These are phyloP conservation scores for Sphaerostilbella broomeana DNA, from an alignment of 2,329 filamentous ascomycete species.

Conservation along the genomic window DNA sequence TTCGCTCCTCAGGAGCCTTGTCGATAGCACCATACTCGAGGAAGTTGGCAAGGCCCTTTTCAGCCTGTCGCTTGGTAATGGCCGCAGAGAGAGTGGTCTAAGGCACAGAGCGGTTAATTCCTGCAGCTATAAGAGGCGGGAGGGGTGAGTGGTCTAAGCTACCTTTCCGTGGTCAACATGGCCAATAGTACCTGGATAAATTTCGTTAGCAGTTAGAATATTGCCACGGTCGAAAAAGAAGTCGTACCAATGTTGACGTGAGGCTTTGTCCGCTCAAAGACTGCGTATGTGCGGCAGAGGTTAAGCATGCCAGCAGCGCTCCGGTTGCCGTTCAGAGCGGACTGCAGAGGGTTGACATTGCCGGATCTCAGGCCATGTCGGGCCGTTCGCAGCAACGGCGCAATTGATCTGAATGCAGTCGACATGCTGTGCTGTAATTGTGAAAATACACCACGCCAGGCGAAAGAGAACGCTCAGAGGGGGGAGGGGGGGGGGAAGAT, in stretches of 20 bases:
- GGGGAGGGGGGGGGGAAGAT: constrained; percentile 16
- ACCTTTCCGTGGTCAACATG: constrained; percentile 99
- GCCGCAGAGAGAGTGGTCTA: constrained; percentile 97
- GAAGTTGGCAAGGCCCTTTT: constrained; percentile 90
- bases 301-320: constrained; percentile 59
- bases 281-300: constrained; percentile 58
- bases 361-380: constrained; percentile 65
- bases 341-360: constrained; percentile 70
- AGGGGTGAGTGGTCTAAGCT: too few relatives aligned
- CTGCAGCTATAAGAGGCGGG: not conserved
- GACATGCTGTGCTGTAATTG: constrained; percentile 57
- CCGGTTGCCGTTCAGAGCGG: constrained; percentile 52
- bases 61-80: constrained; percentile 96
- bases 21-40: constrained; percentile 97
- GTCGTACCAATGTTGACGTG: constrained; percentile 94
- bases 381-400: constrained; percentile 76
- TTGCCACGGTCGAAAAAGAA: not conserved
- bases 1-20: constrained; percentile 98
- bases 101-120: not conserved
- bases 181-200: constrained; percentile 73
- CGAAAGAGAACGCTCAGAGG: constrained; percentile 15
- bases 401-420: constrained; percentile 68
- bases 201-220: not conserved
- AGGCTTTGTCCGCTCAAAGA: constrained; percentile 85
- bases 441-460: constrained; percentile 20